These are phyloP conservation scores for Suillus discolor DNA, from an alignment of 768 basidiomycete species.

Conservation along the genomic window DNA sequence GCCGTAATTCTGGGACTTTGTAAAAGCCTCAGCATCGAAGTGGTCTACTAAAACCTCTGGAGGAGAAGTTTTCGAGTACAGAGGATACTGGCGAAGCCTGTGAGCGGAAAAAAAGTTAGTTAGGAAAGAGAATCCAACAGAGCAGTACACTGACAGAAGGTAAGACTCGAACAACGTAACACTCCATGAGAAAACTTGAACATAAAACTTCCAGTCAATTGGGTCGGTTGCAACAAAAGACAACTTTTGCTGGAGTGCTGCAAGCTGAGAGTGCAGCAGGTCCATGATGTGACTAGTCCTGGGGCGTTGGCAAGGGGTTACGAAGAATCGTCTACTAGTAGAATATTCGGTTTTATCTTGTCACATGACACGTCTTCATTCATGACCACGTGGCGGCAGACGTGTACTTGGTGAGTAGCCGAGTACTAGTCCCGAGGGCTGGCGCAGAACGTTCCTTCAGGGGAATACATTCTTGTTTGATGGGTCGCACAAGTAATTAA, in stretches of 20 bases:
- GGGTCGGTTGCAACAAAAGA: conserved; percentile 73
- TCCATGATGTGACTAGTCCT: conserved; percentile 47
- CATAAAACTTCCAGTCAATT: conserved; percentile 81
- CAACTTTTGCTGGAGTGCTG: conserved; percentile 58
- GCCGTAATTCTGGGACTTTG: conserved; percentile 91
- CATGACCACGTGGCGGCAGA: not conserved
- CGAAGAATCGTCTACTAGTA: not conserved
- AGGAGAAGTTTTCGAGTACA: conserved; percentile 76
- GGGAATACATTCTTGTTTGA: not conserved
- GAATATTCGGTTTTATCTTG: not conserved
- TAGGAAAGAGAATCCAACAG: not conserved
- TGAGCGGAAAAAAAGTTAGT: conserved; percentile 4
- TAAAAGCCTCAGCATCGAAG: conserved; percentile 70
- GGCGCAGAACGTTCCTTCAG: not conserved
- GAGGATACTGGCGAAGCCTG: conserved; percentile 79
- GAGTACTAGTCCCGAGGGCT: not conserved
- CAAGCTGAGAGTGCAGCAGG: conserved; percentile 59
- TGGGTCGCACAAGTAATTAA: not conserved
- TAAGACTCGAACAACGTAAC: conserved; percentile 88
- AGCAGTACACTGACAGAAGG: conserved; percentile 62
- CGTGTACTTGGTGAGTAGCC: not conserved
- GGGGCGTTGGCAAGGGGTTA: not conserved
- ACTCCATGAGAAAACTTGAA: conserved; percentile 76
- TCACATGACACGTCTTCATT: not conserved
- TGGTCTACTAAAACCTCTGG: conserved; percentile 70